These are phyloP conservation scores for Silene uniflora DNA, from an alignment of 148 eudicot species.

Conservation along the genomic window DNA sequence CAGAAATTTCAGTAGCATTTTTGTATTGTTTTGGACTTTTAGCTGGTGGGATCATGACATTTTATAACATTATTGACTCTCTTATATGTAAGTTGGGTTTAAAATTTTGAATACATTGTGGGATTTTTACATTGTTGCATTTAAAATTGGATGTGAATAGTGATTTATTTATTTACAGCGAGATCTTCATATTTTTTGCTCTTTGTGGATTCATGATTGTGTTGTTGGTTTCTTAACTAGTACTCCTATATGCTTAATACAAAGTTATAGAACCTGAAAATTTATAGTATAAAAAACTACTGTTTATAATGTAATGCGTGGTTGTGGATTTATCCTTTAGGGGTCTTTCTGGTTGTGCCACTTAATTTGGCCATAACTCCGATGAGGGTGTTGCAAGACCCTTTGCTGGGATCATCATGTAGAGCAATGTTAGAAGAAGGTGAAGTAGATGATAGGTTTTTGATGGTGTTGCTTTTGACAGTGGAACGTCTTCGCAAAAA, in stretches of 20 bases:
- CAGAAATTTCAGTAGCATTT: not conserved
- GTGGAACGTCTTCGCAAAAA: constrained; percentile 71
- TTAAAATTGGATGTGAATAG: not conserved
- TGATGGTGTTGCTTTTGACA: constrained; percentile 71
- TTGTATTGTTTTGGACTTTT: not conserved
- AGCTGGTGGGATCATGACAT: not conserved
- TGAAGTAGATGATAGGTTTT: constrained; percentile 84
- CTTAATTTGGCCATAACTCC: constrained; percentile 93
- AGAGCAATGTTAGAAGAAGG: constrained; percentile 80
- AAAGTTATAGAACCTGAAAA: not conserved
- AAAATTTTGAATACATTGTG: not conserved
- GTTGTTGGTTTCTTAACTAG: not conserved
- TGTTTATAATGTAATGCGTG: not conserved
- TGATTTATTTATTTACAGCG: not conserved
- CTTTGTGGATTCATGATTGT: constrained; percentile 3
- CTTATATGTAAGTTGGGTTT: not conserved
- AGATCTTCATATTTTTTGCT: not conserved
- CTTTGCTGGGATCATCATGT: constrained; percentile 70
- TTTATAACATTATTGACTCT: not conserved
- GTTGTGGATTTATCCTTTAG: constrained; percentile 29
- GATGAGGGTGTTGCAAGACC: constrained; percentile 86
- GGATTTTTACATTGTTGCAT: not conserved
- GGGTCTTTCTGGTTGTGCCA: constrained; percentile 74
- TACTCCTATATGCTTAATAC: not conserved
- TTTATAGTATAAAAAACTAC: not conserved